A percentile compares a stretch with the other conserved stretches of the same genome.
Conservation (phyloP, 2,329 filamentous ascomycete genomes). For the Berkeleyomyces basicola region DNA sequence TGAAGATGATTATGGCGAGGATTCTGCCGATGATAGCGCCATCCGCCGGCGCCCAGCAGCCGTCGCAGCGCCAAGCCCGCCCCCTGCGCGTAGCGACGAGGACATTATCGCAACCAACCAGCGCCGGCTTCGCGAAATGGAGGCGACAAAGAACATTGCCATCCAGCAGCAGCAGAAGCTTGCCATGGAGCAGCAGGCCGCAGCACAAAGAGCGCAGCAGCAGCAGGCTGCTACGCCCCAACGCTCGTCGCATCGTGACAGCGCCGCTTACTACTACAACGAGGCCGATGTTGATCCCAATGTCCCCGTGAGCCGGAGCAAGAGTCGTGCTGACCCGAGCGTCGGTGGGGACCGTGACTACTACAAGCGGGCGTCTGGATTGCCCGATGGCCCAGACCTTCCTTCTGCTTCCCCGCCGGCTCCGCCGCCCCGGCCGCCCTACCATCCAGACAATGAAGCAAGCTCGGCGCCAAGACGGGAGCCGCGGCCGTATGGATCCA, state of each 20-base stretch:
- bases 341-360: conserved; percentile 6
- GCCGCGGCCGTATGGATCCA: conserved; percentile 8
- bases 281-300: conserved; percentile 1
- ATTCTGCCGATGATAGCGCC: conserved; percentile 10
- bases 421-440: conserved; percentile 11
- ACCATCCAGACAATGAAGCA: conserved; percentile 3
- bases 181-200: conserved; percentile 2
- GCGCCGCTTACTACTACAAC: conserved; percentile 6
- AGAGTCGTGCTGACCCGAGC: neutral
- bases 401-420: conserved; percentile 6
- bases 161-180: conserved; percentile 6
- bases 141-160: neutral
- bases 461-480: conserved; percentile 1
- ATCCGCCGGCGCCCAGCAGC: conserved; percentile 8
- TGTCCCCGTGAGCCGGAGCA: neutral
- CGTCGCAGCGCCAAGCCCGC: neutral
- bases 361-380: conserved; percentile 1
- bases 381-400: neutral
- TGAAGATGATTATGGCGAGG: conserved; percentile 16
- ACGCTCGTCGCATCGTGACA: conserved; percentile 3
- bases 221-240: neutral
- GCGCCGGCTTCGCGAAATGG: neutral
- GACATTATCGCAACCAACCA: neutral
- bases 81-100: neutral
- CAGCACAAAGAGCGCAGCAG: conserved; percentile 1